Evolutionary conservation across 768 basidiomycete species (phyloP), one percentile per base, ranked within the genome.

Genomic region (Asterophora lycoperdoides): DNA sequence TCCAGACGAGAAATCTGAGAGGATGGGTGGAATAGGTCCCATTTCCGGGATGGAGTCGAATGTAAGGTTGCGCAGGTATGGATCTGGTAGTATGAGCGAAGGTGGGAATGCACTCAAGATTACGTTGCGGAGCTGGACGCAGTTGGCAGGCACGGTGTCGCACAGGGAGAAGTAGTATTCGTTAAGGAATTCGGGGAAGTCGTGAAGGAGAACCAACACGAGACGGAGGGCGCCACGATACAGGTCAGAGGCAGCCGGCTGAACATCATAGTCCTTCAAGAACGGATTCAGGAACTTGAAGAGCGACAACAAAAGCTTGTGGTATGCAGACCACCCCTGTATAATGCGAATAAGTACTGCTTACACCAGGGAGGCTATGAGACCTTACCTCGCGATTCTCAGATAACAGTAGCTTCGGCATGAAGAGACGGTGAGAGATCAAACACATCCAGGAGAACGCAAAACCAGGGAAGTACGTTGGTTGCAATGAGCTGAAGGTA

Each of bases 361-460:
- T 8, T 44, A 8, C 30, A 52, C 18, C 3, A 32, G 20, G 40
- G 39, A 43, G n/a, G 35, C 19, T 41, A 49, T 6, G 8, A 44
- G 14, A 40, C 15, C 54, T 52, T 70, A 89, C 86, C 76, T 95
- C 94, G 43, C 93, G 83, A 63, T 93, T 90, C 63, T 91, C 84
- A 17, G 89, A 84, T 33, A 87, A 68, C 32, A 98, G 74, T 39
- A 99, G 68, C 65, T 96, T 95, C 11, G 96, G 94, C 93, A 99
- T 94, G 78, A 98, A 96, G 49, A 92, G 73, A 46, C 95, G 78
- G 68, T 98, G 96, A 18, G 96, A 97, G 61, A 99, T 84, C 38
- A 98, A 76, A 55, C 87, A 88, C 78, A 97, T 84, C 95, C 95
- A 99, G 13, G 93, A 95, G 69, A 98, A 99, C 1, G 94, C 89